Conservation (phyloP, 352 stramenopile species). For the Blastocystis sp. region DNA sequence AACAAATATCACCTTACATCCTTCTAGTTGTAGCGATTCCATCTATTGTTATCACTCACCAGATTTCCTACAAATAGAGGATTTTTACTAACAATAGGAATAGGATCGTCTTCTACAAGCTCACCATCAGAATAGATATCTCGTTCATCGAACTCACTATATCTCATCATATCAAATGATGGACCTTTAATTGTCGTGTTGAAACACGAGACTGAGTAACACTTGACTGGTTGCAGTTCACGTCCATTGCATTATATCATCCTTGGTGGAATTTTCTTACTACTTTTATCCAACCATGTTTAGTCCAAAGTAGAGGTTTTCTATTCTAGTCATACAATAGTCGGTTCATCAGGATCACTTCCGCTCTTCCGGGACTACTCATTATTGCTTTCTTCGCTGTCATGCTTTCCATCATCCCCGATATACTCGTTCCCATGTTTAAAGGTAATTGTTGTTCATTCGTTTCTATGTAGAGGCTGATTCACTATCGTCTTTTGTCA, state of each 20-base stretch:
- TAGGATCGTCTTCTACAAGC: neutral
- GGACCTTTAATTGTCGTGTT: neutral
- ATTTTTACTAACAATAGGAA: neutral
- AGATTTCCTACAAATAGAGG: neutral
- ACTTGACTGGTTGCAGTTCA: neutral
- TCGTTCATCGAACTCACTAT: neutral
- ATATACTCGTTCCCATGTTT: neutral
- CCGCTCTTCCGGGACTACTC: slow-evolving; percentile 9
- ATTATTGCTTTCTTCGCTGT: slow-evolving; percentile 6
- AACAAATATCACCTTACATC: neutral
- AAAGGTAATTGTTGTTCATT: neutral
- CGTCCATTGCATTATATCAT: neutral
- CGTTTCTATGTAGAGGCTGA: neutral
- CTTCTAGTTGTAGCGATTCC: neutral
- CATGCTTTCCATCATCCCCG: neutral
- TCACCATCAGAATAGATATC: neutral
- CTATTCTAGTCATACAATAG: neutral
- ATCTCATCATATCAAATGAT: neutral
- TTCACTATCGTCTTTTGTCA: neutral
- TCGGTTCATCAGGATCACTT: neutral
- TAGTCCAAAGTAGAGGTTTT: slow-evolving; percentile 9
- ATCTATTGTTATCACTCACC: neutral
- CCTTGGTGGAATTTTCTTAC: too few species aligned
- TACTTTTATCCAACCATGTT: neutral
- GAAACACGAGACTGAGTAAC: neutral